Evolutionary conservation across 1,284 basidiomycete species (phyloP).

Genomic region (Exobasidium cylindrosporum): DNA sequence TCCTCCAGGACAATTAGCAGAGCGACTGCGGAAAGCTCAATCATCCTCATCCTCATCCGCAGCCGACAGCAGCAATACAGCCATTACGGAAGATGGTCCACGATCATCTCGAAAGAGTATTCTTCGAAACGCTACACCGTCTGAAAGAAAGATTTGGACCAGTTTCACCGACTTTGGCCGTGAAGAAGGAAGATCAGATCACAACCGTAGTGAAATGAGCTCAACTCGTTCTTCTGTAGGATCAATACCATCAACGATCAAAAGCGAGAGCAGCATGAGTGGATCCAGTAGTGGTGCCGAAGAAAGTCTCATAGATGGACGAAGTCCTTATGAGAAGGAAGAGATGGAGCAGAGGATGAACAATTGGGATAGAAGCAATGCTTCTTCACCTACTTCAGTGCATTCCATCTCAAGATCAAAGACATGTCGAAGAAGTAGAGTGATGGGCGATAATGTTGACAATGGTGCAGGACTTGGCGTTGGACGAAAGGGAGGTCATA

Average conservation of each 20-base stretch:
- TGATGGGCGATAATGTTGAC: constrained; percentile 35
- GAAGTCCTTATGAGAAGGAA: constrained; percentile 2
- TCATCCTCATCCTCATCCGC: constrained; percentile 1
- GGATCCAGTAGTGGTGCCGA: constrained; percentile 10
- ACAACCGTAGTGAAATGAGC: too few species aligned
- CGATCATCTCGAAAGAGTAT: constrained; percentile 3
- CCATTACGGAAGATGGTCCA: constrained; percentile 22
- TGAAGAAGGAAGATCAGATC: background rate
- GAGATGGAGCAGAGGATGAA: constrained; percentile 11
- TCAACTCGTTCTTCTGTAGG: background rate
- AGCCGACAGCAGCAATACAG: constrained; percentile 17
- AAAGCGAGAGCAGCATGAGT: background rate
- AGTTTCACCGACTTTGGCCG: constrained; percentile 19
- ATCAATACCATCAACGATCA: background rate
- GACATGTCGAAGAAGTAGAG: constrained; percentile 24
- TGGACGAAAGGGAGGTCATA: constrained; percentile 4
- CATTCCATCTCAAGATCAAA: constrained; percentile 23
- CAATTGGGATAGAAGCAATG: background rate
- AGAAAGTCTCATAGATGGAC: constrained; percentile 19
- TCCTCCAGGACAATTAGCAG: constrained; percentile 41
- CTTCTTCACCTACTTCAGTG: constrained; percentile 9
- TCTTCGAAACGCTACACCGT: constrained; percentile 22
- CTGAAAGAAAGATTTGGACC: constrained; percentile 29
- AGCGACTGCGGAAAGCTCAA: constrained; percentile 39
- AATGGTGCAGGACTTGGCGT: constrained; percentile 19